Conservation (phyloP, 305 asterid species). For the Fraxinus xanthoxyloides region DNA sequence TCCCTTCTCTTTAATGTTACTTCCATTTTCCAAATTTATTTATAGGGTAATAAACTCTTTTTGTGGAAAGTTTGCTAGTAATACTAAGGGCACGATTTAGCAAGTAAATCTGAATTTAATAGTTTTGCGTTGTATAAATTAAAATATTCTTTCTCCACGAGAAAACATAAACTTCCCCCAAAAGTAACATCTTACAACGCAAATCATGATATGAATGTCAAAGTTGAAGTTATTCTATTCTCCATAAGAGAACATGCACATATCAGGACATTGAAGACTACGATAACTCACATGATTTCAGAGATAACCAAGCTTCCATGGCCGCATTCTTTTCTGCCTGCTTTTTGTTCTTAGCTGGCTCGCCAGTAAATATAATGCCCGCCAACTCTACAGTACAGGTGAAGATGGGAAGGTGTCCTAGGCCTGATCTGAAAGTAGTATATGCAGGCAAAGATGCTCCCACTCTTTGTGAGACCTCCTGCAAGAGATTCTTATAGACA, state of each 20-base stretch:
- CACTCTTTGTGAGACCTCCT: slow-evolving; percentile 61
- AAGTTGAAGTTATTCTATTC: background rate
- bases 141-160: background rate
- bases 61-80: background rate
- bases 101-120: background rate
- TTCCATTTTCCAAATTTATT: background rate
- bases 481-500: slow-evolving; percentile 53
- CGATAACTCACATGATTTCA: slow-evolving; percentile 41
- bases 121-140: background rate
- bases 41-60: background rate
- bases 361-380: slow-evolving; percentile 49
- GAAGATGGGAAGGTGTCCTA: slow-evolving; percentile 53
- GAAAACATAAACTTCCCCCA: slow-evolving; percentile 1
- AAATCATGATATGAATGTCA: background rate
- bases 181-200: background rate
- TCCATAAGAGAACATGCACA: slow-evolving; percentile 1
- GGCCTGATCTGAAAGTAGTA: slow-evolving; percentile 47
- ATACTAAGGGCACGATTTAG: background rate
- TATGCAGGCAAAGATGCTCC: slow-evolving; percentile 53
- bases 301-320: slow-evolving; percentile 60
- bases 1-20: background rate
- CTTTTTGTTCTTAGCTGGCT: slow-evolving; percentile 55
- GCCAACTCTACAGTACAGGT: slow-evolving; percentile 55
- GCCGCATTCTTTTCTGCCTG: slow-evolving; percentile 65
- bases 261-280: slow-evolving; percentile 16